Evolutionary conservation across 306 rosid species (phyloP), one percentile per base, ranked within the genome.

Genomic region (Casuarina equisetifolia): DNA sequence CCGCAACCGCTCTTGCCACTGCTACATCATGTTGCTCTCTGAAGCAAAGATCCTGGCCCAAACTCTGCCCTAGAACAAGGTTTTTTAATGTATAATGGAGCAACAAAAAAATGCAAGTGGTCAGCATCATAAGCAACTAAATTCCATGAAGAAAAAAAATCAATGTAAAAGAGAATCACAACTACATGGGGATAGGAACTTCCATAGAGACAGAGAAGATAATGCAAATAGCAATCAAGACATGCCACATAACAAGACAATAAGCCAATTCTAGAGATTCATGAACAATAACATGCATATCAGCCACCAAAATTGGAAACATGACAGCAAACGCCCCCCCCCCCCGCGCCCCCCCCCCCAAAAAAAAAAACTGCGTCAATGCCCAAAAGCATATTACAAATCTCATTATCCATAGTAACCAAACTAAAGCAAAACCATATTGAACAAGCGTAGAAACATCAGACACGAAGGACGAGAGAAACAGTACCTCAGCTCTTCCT

Each of bases 1-100:
- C 97, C 1, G 98, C 97, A 75, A 92, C 97, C 3, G 97, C 98
- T 81, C 98, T 92, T 55, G 98, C 97, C 59, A 92, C 90, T 55
- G 93, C 96, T 74, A 95, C 78, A 80, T 95, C 98, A 78, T 83
- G 89, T 81, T 89, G 52, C 86, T 95, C 98, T 82, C 98, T 84
- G 84, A 80, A 89, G 80, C 76, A 78, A 76, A 55, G 82, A 91
- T 83, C 68, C 81, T 91, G 96, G 62, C 97, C 98, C 73, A 95
- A 77, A 85, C 75, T 79, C 98, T 92, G 95, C 87, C 89, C 90
- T 89, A 88, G 59, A 80, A 80, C 85, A 78, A 78, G 70, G 76
- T 58, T 64, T 59, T 25, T 43, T 36, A 38, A 54, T 61, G 80
- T 59, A 67, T 15, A 73, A 57, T 66, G 72, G 81, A 83, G 68